Base-by-base conservation (phyloP, 768 basidiomycete species). In the Boletus rubescentipes region DNA sequence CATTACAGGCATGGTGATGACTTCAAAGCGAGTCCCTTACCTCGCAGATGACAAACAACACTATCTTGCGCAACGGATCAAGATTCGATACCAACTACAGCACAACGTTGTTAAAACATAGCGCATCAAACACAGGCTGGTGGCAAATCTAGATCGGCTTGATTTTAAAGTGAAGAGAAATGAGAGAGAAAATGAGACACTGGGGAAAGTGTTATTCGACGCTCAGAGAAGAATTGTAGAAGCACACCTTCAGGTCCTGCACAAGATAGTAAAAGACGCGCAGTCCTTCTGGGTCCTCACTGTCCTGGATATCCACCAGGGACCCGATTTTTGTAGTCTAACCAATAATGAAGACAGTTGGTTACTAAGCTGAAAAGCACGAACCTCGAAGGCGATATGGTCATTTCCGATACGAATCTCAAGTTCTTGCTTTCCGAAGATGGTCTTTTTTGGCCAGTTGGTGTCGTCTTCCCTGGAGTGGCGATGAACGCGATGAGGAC, bases 151-250 rank as follows among this genome's bases (percentile, higher is more conserved):
- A 93, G 63, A 93, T 98, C 15, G 97, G 97, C 80, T 99, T 98
- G 81, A 99, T 98, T 78, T 98, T 98, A 88, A 99, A 98, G 79
- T 99, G 96, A 35, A 99, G 83, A 3, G 93, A 93, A 69, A 99
- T 98, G 57, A 99, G 82, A 9, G 97, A 98, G 73, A 98, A 97
- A 62, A 99, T 95, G 55, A 98, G 82, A 74, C 95, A 98, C 96
- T 99, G 64, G 7, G 30, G 16, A 30, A 47, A 23, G 18, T 26
- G 46, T 56, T 23, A 46, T 32, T 14, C 38, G n/a, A 59, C 47
- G 30, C 2, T 43, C 21, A 7, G 12, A 46, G 30, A 55, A 38
- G 2, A 35, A 39, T 12, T 37, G 2, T 14, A 11, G 46, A 20
- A 10, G 64, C 81, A 36, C 52, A 89, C 96, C 82, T 92, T 97